Base-by-base conservation (phyloP, 495 filamentous ascomycete genomes). In the Cercophora newfieldiana region DNA sequence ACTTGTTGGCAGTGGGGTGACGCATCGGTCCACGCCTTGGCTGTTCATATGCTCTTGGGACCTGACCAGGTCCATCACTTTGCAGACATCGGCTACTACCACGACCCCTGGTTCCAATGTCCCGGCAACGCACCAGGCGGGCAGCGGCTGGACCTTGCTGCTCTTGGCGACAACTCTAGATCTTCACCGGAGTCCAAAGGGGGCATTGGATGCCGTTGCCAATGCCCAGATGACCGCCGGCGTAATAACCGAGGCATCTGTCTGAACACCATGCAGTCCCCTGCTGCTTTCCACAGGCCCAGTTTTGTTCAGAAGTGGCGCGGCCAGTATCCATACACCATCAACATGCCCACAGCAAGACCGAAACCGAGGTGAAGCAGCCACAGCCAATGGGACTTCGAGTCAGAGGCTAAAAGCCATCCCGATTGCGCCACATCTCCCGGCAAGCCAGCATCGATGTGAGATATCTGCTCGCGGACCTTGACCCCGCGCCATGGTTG, bases 21-120 rank as follows among this genome's bases (percentile, higher is more conserved):
- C 50, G 83, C 83, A 1, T 76, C 83, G 24, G 81, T 85, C 21
- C 83, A 85, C 63, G 78, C 77, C 14, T 71, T 85, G 2, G 83
- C 83, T 19, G 73, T 82, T 48, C 78, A 77, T 30, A 72, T 85
- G 71, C 80, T 85, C 18, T 77, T 82, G 30, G 66, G 76, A 19
- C 78, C 82, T 33, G 78, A 79, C 19, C 71, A 81, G 58, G 74
- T 85, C 1, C 83, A 86, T 61, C 83, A 84, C 54, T 85, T 83
- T 48, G 71, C 76, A 14, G 83, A 85, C 48, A 73, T 85, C 62
- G 83, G 83, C 16, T 85, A 85, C 61, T 73, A 75, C 48, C 83
- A 85, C 61, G 79, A 81, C 53, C 76, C 74, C 30, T 82, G 77
- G 54, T 84, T 74, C 62, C 75, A 82, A 60, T 80, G 75, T 59